Evolutionary conservation across 768 basidiomycete genomes (phyloP).

Genomic region (Chalciporus sphaerocephalus): DNA sequence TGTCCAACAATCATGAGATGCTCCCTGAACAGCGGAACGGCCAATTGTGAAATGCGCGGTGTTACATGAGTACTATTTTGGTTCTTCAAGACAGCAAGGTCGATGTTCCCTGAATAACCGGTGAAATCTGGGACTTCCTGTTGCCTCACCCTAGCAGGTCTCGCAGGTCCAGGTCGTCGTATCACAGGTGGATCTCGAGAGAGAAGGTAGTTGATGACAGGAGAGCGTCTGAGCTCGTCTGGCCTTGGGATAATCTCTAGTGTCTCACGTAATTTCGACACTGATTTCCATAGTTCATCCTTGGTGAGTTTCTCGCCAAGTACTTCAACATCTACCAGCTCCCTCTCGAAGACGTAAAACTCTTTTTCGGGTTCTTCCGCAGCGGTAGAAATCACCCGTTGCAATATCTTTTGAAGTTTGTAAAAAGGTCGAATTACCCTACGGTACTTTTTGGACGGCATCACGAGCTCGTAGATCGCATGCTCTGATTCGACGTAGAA

Average conservation of each 20-base stretch:
- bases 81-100: constrained; percentile 54
- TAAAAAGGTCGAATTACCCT: constrained; percentile 45
- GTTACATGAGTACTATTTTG: constrained; percentile 62
- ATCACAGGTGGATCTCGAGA: constrained; percentile 5
- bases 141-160: background rate
- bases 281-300: constrained; percentile 27
- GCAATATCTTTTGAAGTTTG: constrained; percentile 46
- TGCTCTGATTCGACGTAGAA: constrained; percentile 61
- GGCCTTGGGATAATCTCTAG: constrained; percentile 22
- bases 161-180: constrained; percentile 7
- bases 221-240: constrained; percentile 20
- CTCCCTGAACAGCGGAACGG: constrained; percentile 51
- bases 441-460: constrained; percentile 45
- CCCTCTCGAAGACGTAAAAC: constrained; percentile 34
- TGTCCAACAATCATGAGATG: constrained; percentile 51
- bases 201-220: constrained; percentile 19
- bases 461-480: constrained; percentile 58
- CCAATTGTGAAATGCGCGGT: constrained; percentile 50
- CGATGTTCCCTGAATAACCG: constrained; percentile 40
- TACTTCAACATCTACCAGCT: constrained; percentile 24
- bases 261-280: constrained; percentile 16
- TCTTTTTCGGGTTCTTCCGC: constrained; percentile 23
- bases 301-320: constrained; percentile 17
- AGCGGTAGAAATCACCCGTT: constrained; percentile 39
- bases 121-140: background rate